Evolutionary conservation across 352 stramenopile genomes (phyloP).

Genomic region (Sclerospora graminicola): DNA sequence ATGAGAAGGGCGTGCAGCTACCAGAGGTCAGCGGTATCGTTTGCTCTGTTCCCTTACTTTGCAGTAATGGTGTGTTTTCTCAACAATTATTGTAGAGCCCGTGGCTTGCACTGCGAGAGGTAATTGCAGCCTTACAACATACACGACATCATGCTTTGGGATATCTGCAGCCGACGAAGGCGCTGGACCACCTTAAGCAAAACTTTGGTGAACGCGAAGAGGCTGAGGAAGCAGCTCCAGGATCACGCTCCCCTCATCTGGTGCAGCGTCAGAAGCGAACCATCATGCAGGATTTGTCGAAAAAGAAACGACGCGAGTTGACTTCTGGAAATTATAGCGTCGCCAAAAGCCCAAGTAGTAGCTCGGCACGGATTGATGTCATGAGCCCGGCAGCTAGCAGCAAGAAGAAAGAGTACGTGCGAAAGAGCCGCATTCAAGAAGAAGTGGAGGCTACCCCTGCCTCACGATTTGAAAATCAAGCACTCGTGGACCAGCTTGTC

Average conservation of each 20-base stretch:
- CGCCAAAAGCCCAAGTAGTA: neutral
- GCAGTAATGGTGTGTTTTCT: neutral
- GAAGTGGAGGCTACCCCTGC: conserved; percentile 33
- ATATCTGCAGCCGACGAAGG: conserved; percentile 28
- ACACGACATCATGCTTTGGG: conserved; percentile 36
- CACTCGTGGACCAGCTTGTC: conserved; percentile 46
- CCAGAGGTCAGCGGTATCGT: conserved; percentile 17
- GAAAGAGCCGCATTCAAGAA: conserved; percentile 28
- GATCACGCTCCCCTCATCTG: conserved; percentile 1
- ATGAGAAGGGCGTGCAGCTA: conserved; percentile 33
- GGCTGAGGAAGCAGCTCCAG: neutral
- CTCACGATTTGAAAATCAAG: conserved; percentile 34
- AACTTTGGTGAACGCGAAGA: conserved; percentile 15
- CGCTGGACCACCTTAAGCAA: conserved; percentile 26
- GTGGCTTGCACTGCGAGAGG: conserved; percentile 31
- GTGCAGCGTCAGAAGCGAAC: conserved; percentile 8
- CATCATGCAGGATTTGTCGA: conserved; percentile 14
- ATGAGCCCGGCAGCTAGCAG: conserved; percentile 19
- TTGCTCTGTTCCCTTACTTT: neutral
- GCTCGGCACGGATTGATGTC: neutral
- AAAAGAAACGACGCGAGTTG: conserved; percentile 13
- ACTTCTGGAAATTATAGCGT: conserved; percentile 5
- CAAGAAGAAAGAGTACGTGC: conserved; percentile 21
- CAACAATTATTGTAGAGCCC: conserved; percentile 18
- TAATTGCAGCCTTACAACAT: conserved; percentile 23